Percentiles rank a stretch among this genome's conserved stretches.
phyloP scores from a whole-genome alignment of 345 rosid species.

The Schrenkiella parvula region DNA sequence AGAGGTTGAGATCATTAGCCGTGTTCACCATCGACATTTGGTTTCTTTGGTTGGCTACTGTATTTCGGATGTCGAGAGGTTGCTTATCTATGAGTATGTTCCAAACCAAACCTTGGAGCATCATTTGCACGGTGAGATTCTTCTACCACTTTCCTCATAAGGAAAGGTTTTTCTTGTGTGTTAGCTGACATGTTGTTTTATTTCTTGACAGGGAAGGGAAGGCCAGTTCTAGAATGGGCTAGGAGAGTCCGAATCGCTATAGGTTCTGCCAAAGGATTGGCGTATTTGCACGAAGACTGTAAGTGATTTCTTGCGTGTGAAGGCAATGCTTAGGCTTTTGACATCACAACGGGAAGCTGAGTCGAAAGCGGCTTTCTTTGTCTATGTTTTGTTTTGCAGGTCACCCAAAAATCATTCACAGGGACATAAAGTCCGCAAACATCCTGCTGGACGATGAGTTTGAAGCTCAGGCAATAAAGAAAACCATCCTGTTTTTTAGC shows the following conservation, averaged over 20 bases:
- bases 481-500: background rate
- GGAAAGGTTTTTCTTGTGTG: background rate
- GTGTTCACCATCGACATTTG: constrained; percentile 93
- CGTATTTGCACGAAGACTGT: constrained; percentile 98
- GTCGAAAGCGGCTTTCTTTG: background rate
- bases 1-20: constrained; percentile 91
- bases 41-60: constrained; percentile 92
- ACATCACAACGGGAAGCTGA: background rate
- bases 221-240: constrained; percentile 73
- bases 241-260: constrained; percentile 80
- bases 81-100: constrained; percentile 89
- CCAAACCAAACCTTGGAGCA: constrained; percentile 88
- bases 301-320: constrained; percentile 32
- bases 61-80: constrained; percentile 53
- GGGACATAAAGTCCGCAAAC: constrained; percentile 93
- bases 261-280: constrained; percentile 97
- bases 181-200: background rate
- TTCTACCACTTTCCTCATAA: background rate
- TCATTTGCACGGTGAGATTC: constrained; percentile 75
- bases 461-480: constrained; percentile 73
- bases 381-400: constrained; percentile 41
- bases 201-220: constrained; percentile 43
- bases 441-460: constrained; percentile 72
- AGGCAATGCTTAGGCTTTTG: background rate
- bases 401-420: constrained; percentile 89